Conservation (phyloP, 352 stramenopile genomes). For the Pythium coloratum region DNA sequence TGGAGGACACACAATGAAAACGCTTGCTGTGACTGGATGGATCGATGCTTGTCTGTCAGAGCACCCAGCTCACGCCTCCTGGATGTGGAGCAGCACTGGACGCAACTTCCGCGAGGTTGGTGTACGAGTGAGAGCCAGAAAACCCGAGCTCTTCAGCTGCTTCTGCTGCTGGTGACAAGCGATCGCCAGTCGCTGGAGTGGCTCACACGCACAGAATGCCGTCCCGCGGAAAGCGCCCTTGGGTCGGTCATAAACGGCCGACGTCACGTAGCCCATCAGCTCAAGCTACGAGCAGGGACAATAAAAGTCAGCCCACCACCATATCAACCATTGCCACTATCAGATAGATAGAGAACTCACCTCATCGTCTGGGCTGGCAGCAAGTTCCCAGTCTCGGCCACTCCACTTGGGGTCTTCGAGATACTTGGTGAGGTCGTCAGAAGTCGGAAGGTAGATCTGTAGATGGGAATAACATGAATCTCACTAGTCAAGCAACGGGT, state of each 20-base stretch:
- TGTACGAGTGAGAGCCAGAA: slow-evolving; percentile 53
- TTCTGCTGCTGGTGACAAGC: slow-evolving; percentile 7
- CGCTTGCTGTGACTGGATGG: not conserved
- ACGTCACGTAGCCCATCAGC: slow-evolving; percentile 68
- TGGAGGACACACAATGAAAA: slow-evolving; percentile 17
- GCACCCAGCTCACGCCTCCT: slow-evolving; percentile 6
- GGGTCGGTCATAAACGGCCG: slow-evolving; percentile 74
- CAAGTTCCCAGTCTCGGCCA: slow-evolving; percentile 13
- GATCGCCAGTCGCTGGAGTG: slow-evolving; percentile 64
- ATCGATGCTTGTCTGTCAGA: not conserved
- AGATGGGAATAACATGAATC: not conserved
- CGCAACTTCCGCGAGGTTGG: slow-evolving; percentile 52
- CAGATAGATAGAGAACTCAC: not conserved
- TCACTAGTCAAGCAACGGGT: not conserved
- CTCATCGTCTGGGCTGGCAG: not conserved
- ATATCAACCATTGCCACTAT: not conserved
- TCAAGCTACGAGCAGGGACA: slow-evolving; percentile 8
- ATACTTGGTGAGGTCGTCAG: slow-evolving; percentile 11
- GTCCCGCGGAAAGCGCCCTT: slow-evolving; percentile 62
- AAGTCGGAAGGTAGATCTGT: slow-evolving; percentile 29
- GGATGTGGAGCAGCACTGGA: slow-evolving; percentile 33
- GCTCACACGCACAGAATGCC: slow-evolving; percentile 67
- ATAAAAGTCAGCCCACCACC: not conserved
- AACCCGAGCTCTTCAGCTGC: not conserved
- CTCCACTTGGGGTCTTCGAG: slow-evolving; percentile 24